Percentiles rank a stretch among this genome's conserved stretches.
phyloP scores from a whole-genome alignment of 768 basidiomycete genomes.

The Psilocybe cyanescens region DNA sequence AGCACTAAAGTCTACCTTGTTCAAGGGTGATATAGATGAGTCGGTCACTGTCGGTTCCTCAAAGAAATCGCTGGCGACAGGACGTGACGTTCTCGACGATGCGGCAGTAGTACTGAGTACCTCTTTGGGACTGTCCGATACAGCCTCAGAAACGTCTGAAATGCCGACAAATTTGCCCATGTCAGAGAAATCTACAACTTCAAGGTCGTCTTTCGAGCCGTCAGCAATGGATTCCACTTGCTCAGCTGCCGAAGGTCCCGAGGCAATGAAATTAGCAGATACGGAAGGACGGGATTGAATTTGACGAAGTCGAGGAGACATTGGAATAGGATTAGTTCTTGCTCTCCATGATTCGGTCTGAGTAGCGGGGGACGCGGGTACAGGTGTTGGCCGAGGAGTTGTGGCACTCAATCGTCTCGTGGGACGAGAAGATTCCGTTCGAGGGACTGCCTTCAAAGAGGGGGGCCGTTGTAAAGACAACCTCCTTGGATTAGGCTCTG shows the following conservation, averaged over 20 bases:
- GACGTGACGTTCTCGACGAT: slow-evolving; percentile 40
- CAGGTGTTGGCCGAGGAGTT: slow-evolving; percentile 21
- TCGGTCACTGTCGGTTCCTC: slow-evolving; percentile 46
- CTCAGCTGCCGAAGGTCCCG: slow-evolving; percentile 41
- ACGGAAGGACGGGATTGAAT: slow-evolving; percentile 28
- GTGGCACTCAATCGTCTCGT: slow-evolving; percentile 29
- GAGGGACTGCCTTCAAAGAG: slow-evolving; percentile 31
- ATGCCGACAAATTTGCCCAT: slow-evolving; percentile 69
- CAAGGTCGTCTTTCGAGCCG: slow-evolving; percentile 62
- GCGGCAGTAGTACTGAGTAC: slow-evolving; percentile 16
- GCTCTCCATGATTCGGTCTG: slow-evolving; percentile 72
- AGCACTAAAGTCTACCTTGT: slow-evolving; percentile 39
- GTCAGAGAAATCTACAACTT: slow-evolving; percentile 83
- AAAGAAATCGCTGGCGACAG: slow-evolving; percentile 75
- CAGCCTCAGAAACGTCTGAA: slow-evolving; percentile 24
- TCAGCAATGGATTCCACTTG: slow-evolving; percentile 49
- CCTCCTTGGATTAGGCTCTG: slow-evolving; percentile 15
- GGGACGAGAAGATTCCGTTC: slow-evolving; percentile 30
- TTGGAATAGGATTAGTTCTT: slow-evolving; percentile 41
- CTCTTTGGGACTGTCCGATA: slow-evolving; percentile 24
- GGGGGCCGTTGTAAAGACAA: slow-evolving; percentile 34
- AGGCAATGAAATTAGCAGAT: slow-evolving; percentile 32
- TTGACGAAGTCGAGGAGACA: slow-evolving; percentile 35
- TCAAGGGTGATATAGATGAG: slow-evolving; percentile 18
- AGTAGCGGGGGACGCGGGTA: slow-evolving; percentile 26